Evolutionary conservation across 2,329 filamentous ascomycete genomes (phyloP).

Genomic region (Cladosporium austrohemisphaericum): DNA sequence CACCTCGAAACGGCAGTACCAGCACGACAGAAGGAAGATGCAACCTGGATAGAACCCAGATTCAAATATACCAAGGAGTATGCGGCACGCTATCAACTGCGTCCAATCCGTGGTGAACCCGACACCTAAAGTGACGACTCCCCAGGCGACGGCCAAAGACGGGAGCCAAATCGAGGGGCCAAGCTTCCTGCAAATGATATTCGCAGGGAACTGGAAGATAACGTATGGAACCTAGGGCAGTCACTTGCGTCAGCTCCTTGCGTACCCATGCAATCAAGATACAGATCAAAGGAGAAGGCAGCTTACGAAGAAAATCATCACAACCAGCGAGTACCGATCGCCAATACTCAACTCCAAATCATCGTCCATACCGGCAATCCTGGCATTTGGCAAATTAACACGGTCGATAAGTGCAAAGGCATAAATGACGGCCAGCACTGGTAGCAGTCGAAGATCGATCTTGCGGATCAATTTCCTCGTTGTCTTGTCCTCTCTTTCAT

Average conservation of each 20-base stretch:
- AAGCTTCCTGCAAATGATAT: slow-evolving; percentile 62
- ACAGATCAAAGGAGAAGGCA: not conserved
- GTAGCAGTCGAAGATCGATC: slow-evolving; percentile 21
- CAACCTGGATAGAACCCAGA: slow-evolving; percentile 52
- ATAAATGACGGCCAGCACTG: slow-evolving; percentile 43
- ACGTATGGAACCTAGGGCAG: slow-evolving; percentile 51
- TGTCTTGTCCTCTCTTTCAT: slow-evolving; percentile 15
- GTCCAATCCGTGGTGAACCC: slow-evolving; percentile 56
- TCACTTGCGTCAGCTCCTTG: not conserved
- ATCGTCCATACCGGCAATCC: slow-evolving; percentile 59
- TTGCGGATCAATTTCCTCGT: slow-evolving; percentile 18
- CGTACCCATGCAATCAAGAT: not conserved
- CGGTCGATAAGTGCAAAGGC: slow-evolving; percentile 75
- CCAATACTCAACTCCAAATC: slow-evolving; percentile 28
- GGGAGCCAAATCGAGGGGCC: slow-evolving; percentile 44
- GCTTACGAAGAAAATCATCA: slow-evolving; percentile 67
- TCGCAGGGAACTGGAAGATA: slow-evolving; percentile 67
- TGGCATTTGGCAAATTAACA: slow-evolving; percentile 69
- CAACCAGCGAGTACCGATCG: slow-evolving; percentile 40
- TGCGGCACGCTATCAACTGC: slow-evolving; percentile 53
- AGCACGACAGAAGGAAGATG: slow-evolving; percentile 68
- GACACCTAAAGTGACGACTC: slow-evolving; percentile 59
- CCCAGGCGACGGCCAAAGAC: slow-evolving; percentile 52
- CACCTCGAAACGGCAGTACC: slow-evolving; percentile 20
- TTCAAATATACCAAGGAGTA: slow-evolving; percentile 62